These are phyloP conservation scores for Rhizoctonia solani DNA, from an alignment of 1,284 basidiomycete genomes.

Conservation along the genomic window DNA sequence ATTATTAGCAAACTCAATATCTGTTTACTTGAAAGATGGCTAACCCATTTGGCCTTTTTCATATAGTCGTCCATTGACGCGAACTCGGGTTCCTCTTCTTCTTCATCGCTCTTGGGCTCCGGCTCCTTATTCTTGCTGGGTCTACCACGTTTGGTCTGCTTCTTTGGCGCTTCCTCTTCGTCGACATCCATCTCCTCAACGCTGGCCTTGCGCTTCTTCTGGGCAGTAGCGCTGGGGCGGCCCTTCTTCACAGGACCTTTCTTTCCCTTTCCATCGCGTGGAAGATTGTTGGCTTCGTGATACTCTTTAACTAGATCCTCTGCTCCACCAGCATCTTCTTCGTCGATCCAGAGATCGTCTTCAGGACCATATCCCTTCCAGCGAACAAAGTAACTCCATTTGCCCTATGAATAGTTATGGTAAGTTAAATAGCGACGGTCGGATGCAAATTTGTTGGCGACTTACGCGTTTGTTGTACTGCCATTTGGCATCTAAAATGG, in stretches of 20 bases:
- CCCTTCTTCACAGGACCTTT: conserved; percentile 7
- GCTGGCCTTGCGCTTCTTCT: conserved; percentile 26
- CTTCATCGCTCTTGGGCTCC: conserved; percentile 5
- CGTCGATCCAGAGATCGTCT: conserved; percentile 22
- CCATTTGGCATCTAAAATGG: conserved; percentile 20
- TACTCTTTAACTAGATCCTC: conserved; percentile 13
- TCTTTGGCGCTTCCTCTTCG: conserved; percentile 19
- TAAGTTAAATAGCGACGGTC: background rate
- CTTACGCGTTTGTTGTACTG: conserved; percentile 10
- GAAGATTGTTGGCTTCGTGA: conserved; percentile 5
- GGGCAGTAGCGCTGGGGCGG: background rate
- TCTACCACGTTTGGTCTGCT: background rate
- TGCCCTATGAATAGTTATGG: background rate
- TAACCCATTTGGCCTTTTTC: conserved; percentile 21
- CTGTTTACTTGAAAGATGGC: background rate
- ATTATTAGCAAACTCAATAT: background rate
- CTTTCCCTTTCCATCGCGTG: conserved; percentile 24
- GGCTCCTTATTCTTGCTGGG: background rate
- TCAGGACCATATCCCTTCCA: conserved; percentile 29
- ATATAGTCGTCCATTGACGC: conserved; percentile 15
- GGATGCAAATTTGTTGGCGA: background rate
- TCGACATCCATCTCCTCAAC: conserved; percentile 26
- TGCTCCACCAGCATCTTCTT: conserved; percentile 21
- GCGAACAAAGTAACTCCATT: conserved; percentile 33
- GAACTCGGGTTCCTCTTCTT: background rate